phyloP scores from a whole-genome alignment of 2,329 filamentous ascomycete species.

The Beauveria sp. region DNA sequence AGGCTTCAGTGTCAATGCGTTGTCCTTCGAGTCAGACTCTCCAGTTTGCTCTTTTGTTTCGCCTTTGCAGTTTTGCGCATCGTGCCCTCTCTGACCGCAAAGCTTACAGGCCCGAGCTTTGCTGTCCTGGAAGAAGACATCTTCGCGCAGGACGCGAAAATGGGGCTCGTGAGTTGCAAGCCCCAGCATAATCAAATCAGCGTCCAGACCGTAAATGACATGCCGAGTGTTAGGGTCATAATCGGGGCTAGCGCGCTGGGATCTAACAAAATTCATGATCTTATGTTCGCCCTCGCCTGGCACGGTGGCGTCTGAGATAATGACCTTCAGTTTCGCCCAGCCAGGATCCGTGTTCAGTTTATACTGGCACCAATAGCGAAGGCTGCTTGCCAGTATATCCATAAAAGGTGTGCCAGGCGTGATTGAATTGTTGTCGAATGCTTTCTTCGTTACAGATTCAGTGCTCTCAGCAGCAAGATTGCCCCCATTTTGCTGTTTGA shows the following conservation, averaged over 20 bases:
- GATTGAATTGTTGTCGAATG: constrained; percentile 82
- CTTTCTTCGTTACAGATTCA: constrained; percentile 67
- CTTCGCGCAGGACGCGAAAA: constrained; percentile 91
- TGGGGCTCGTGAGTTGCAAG: constrained; percentile 95
- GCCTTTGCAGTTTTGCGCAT: constrained; percentile 77
- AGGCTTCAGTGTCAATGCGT: constrained; percentile 65
- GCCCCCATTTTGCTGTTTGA: constrained; percentile 70
- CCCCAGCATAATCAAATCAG: constrained; percentile 97
- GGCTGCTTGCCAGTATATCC: constrained; percentile 82
- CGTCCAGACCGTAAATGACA: constrained; percentile 96
- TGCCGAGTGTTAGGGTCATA: constrained; percentile 96
- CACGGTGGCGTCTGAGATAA: constrained; percentile 96
- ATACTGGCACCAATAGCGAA: constrained; percentile 96
- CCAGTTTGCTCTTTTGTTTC: constrained; percentile 69
- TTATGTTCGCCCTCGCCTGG: constrained; percentile 98
- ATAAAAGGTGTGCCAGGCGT: constrained; percentile 98
- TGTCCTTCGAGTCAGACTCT: constrained; percentile 76
- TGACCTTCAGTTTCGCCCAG: constrained; percentile 93
- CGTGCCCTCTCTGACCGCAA: constrained; percentile 88
- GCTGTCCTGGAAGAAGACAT: constrained; percentile 87
- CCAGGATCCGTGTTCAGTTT: constrained; percentile 95
- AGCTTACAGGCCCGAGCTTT: constrained; percentile 76
- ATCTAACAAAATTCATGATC: constrained; percentile 97
- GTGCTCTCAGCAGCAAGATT: constrained; percentile 53
- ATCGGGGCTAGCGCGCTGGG: constrained; percentile 80